phyloP scores from a whole-genome alignment of 225 moss, liverwort and hornwort species.

The Antitrichia curtipendula region DNA sequence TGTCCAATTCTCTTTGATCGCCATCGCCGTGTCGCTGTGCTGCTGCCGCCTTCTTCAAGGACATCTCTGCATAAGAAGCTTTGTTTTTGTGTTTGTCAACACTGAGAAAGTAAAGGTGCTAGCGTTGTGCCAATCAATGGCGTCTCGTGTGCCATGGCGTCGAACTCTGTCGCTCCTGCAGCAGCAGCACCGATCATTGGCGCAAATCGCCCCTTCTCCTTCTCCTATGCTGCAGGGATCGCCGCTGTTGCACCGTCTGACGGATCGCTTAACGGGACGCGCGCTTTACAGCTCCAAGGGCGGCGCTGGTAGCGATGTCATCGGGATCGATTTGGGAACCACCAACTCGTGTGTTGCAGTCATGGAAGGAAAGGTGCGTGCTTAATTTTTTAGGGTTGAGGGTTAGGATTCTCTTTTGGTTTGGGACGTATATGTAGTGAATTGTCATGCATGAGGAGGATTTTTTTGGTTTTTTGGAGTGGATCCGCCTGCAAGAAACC shows the following conservation, averaged over 20 bases:
- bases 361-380: constrained; percentile 43
- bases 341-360: constrained; percentile 50
- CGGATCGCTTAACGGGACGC: constrained; percentile 8
- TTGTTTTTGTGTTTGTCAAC: not conserved
- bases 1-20: not conserved
- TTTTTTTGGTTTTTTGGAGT: not conserved
- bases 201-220: not conserved
- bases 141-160: constrained; percentile 37
- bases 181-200: constrained; percentile 8
- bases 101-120: not conserved
- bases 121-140: not conserved
- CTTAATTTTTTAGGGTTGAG: not conserved
- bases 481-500: not conserved
- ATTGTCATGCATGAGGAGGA: not conserved
- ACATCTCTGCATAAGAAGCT: not conserved
- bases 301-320: constrained; percentile 43
- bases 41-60: not conserved
- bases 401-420: not conserved
- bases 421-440: not conserved
- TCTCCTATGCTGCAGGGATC: constrained; percentile 1
- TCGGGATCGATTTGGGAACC: constrained; percentile 54
- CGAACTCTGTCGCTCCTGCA: constrained; percentile 13
- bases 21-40: not conserved
- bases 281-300: constrained; percentile 34
- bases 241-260: constrained; percentile 10